These are phyloP conservation scores for Fusarium nematophilum DNA, from an alignment of 2,329 filamentous ascomycete species.

Conservation along the genomic window DNA sequence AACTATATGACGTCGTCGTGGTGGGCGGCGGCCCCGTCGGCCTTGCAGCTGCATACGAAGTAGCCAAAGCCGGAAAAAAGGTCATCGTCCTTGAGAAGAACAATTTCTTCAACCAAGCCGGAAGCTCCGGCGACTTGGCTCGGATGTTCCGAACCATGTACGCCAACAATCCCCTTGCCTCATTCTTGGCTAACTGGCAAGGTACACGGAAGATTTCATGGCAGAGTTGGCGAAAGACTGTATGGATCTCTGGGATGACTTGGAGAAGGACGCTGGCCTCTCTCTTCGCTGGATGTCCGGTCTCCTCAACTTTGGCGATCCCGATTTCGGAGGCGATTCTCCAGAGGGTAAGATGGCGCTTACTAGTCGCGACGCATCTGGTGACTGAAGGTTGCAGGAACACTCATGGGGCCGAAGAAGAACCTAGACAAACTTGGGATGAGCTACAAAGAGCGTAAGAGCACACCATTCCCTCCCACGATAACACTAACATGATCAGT, in stretches of 20 bases:
- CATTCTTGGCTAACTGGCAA: not conserved
- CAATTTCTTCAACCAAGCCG: conserved; percentile 27
- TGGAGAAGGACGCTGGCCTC: conserved; percentile 25
- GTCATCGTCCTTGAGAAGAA: conserved; percentile 29
- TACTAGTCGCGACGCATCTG: too few species aligned
- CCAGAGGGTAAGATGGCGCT: conserved; percentile 6
- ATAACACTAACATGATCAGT: not conserved
- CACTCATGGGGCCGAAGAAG: not conserved
- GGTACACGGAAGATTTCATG: conserved; percentile 34
- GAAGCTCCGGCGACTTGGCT: conserved; percentile 23
- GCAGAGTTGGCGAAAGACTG: conserved; percentile 17
- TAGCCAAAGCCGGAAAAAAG: conserved; percentile 18
- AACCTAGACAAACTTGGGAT: conserved; percentile 15
- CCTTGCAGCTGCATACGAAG: conserved; percentile 29
- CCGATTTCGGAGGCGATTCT: conserved; percentile 4
- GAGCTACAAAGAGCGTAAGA: conserved; percentile 13
- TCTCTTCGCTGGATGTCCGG: conserved; percentile 29
- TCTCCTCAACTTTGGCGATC: conserved; percentile 33
- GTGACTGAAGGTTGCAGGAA: not conserved
- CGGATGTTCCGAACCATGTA: conserved; percentile 31
- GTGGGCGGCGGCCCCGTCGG: conserved; percentile 25
- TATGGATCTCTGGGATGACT: conserved; percentile 24
- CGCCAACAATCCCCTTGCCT: not conserved
- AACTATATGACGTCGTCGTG: conserved; percentile 19
- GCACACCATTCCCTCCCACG: accelerated